Evolutionary conservation across 306 rosid species (phyloP).

Genomic region (Casuarina cunninghamiana): DNA sequence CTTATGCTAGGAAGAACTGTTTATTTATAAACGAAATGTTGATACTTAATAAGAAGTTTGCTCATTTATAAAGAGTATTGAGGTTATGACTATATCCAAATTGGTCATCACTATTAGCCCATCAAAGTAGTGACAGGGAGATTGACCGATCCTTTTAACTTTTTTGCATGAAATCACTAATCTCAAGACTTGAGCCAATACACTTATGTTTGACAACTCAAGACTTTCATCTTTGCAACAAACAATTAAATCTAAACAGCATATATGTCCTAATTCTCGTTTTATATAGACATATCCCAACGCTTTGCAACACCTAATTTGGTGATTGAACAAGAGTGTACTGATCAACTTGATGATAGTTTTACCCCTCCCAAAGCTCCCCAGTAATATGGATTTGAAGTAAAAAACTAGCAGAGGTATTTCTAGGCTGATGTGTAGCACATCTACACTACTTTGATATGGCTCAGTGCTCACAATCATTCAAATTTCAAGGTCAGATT

Average conservation of each 20-base stretch:
- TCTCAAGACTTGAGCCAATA: neutral
- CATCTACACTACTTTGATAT: neutral
- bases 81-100: too few species aligned
- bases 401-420: neutral
- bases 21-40: neutral
- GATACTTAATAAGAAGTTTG: neutral
- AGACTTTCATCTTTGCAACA: neutral
- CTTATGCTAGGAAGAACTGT: neutral
- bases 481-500: neutral
- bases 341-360: neutral
- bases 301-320: too few species aligned
- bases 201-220: neutral
- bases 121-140: too few species aligned
- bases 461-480: neutral
- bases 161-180: neutral
- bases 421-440: neutral
- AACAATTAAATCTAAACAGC: neutral
- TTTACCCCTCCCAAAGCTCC: neutral
- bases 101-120: too few species aligned
- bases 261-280: neutral
- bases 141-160: too few species aligned
- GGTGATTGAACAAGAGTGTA: neutral
- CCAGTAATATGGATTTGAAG: neutral
- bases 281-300: too few species aligned
- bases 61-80: too few species aligned